Conservation (phyloP, 139 green algal genomes). For the Chlamydomonas schloesseri region DNA sequence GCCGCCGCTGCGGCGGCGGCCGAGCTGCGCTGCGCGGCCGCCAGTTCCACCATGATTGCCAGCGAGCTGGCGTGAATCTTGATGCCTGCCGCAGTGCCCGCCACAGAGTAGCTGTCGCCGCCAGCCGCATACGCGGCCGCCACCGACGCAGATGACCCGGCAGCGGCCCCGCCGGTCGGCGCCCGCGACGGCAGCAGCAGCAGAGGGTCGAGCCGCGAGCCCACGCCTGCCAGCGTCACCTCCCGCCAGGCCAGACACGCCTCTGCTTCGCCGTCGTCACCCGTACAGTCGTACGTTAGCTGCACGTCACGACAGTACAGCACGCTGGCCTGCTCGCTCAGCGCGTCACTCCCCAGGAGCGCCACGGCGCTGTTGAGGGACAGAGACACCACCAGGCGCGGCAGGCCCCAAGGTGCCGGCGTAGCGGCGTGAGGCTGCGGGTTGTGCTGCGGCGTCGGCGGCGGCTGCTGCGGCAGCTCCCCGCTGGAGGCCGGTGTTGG, state of each 20-base stretch:
- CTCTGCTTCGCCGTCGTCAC: not conserved
- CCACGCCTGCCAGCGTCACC: slow-evolving; percentile 10
- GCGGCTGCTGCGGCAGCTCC: no score
- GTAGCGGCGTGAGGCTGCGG: not conserved
- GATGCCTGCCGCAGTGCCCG: not conserved
- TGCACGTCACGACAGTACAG: slow-evolving; percentile 11
- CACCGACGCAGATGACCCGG: no score
- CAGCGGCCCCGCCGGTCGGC: no score
- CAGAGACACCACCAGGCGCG: not conserved
- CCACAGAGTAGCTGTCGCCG: not conserved
- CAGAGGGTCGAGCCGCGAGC: not conserved
- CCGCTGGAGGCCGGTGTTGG: no score
- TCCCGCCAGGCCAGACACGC: slow-evolving; percentile 3
- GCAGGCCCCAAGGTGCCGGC: not conserved
- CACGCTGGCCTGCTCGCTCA: slow-evolving; percentile 31
- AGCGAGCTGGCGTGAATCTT: slow-evolving; percentile 37
- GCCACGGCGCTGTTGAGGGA: not conserved
- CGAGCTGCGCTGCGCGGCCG: not conserved
- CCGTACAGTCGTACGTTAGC: not conserved
- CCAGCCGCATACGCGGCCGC: not conserved
- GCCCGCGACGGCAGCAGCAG: no score
- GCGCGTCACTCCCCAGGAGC: slow-evolving; percentile 29
- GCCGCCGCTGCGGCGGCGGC: not conserved
- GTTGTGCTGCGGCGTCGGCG: not conserved
- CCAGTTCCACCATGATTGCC: slow-evolving; percentile 14